Evolutionary conservation across 768 basidiomycete species (phyloP), one percentile per base, ranked within the genome.

Genomic region (Suillus luteus): DNA sequence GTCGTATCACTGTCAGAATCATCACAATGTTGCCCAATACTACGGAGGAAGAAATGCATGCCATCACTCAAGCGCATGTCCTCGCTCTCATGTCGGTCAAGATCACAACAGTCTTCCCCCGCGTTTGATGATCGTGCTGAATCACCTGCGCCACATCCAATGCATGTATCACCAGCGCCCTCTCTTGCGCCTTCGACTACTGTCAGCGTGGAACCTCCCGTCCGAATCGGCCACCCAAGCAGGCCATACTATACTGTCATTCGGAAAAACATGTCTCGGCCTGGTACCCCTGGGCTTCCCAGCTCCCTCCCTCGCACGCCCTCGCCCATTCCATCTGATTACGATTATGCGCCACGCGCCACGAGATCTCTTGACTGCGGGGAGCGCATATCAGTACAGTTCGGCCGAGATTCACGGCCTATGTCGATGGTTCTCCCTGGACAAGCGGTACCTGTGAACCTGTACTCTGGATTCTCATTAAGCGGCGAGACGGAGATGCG

Each of bases 401-500:
- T 64, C 61, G 61, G 64, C 44, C 64, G 46, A 38, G 59, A 75
- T 61, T 60, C 72, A 62, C 68, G 70, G 27, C 72, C 71, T 62
- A 72, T 67, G 74, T 76, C 72, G 65, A 67, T 72, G 73, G 70
- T 68, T 54, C 58, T 66, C 31, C 69, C 67, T 44, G 69, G 66
- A 44, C 67, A 65, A 59, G 60, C 67, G 49, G 66, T 66, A 51
- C 65, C 70, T 35, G 64, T 71, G 1, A 62, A 60, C 12, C 31
- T 65, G 5, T 33, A 67, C 41, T 70, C 73, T 15, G 85, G 85
- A 15, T 86, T 79, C 70, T 87, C 86, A 62, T 75, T 87, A 67
- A 87, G 85, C 60, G 86, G 86, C 12, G 84, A 86, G 73, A 84
- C 82, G 61, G 86, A 87, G 70, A 65, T 86, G 73, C 77, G 81